phyloP scores from a whole-genome alignment of 192 early-diverging fungal species.

The Globomyces pollinis-pini region DNA sequence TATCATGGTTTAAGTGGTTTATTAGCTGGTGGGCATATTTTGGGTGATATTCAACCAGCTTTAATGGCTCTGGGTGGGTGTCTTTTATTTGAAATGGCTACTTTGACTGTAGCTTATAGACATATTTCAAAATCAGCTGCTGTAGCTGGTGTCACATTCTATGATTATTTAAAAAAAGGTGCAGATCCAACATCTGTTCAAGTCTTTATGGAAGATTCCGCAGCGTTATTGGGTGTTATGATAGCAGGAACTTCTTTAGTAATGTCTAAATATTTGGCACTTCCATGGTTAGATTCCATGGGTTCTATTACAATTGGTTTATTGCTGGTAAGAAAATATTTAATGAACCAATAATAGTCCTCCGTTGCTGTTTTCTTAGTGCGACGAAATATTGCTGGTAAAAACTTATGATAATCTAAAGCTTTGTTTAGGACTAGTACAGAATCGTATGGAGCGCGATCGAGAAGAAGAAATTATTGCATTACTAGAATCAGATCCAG shows the following conservation, averaged over 20 bases:
- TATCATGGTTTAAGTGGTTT: slow-evolving; percentile 47
- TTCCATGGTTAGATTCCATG: slow-evolving; percentile 39
- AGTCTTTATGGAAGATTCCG: slow-evolving; percentile 48
- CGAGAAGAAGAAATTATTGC: slow-evolving; percentile 32
- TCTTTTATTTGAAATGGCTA: slow-evolving; percentile 39
- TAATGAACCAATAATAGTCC: no score
- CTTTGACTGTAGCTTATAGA: slow-evolving; percentile 36
- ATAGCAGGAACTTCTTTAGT: slow-evolving; percentile 40
- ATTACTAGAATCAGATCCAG: slow-evolving; percentile 39
- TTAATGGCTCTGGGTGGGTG: slow-evolving; percentile 34
- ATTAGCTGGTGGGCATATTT: slow-evolving; percentile 21
- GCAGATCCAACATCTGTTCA: slow-evolving; percentile 52
- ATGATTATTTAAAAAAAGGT: slow-evolving; percentile 34
- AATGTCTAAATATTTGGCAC: slow-evolving; percentile 25
- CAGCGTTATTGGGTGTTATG: slow-evolving; percentile 34
- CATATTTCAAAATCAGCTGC: slow-evolving; percentile 33
- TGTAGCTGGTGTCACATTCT: slow-evolving; percentile 21
- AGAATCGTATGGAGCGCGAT: slow-evolving; percentile 25
- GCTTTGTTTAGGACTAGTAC: no score
- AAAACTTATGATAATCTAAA: no score
- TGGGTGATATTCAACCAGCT: slow-evolving; percentile 33
- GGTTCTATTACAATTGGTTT: slow-evolving; percentile 45
- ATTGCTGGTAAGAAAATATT: no score
- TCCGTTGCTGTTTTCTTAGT: slow-evolving; percentile 42
- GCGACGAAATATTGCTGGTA: slow-evolving; percentile 38